These are phyloP conservation scores for Rugosomyces carneus DNA, from an alignment of 1,284 basidiomycete genomes.

Conservation along the genomic window DNA sequence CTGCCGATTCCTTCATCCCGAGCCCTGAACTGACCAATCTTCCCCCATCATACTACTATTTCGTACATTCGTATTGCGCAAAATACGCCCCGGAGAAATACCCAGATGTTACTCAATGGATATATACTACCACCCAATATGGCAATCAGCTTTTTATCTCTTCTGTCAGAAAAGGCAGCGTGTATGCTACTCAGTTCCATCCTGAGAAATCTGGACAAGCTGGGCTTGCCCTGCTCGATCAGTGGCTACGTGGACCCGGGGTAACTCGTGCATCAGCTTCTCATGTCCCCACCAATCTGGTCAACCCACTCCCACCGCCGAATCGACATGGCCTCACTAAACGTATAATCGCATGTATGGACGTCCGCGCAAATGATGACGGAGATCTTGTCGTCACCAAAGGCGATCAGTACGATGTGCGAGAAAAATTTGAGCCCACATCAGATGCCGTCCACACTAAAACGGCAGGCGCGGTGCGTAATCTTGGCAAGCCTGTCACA, in stretches of 20 bases:
- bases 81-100: constrained; percentile 56
- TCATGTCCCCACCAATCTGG: constrained; percentile 19
- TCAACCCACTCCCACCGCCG: constrained; percentile 25
- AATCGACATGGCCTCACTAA: constrained; percentile 72
- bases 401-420: constrained; percentile 98
- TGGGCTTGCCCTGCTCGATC: constrained; percentile 75
- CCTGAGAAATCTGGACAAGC: constrained; percentile 97
- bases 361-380: constrained; percentile 93
- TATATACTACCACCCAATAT: constrained; percentile 87
- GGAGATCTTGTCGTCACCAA: constrained; percentile 99
- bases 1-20: constrained; percentile 44
- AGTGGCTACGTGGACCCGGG: constrained; percentile 73
- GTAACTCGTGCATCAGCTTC: constrained; percentile 18
- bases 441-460: constrained; percentile 21
- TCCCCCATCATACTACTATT: constrained; percentile 78
- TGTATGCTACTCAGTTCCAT: constrained; percentile 97
- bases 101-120: constrained; percentile 63
- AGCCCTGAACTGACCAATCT: constrained; percentile 40
- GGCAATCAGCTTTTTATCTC: constrained; percentile 92
- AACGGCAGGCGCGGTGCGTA: constrained; percentile 80
- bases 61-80: constrained; percentile 94
- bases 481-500: constrained; percentile 96
- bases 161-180: constrained; percentile 76
- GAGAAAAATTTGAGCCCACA: constrained; percentile 59
- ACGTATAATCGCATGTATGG: constrained; percentile 96